These are phyloP conservation scores for Flaveria bidentis DNA, from an alignment of 129 eudicot species.

Conservation along the genomic window DNA sequence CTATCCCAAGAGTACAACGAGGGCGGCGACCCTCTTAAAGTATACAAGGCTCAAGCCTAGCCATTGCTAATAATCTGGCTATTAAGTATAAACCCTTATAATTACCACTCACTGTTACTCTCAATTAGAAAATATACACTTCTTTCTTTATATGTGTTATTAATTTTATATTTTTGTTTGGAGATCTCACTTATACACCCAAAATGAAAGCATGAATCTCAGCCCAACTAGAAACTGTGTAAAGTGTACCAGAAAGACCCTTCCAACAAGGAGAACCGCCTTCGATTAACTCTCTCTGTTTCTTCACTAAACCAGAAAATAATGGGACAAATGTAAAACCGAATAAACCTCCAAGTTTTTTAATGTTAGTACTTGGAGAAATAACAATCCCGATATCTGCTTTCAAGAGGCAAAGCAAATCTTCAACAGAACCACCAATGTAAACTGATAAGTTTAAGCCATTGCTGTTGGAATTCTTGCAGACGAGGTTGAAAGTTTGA, in stretches of 20 bases:
- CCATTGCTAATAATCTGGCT: constrained; percentile 46
- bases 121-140: constrained; percentile 22
- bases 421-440: constrained; percentile 65
- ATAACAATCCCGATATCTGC: constrained; percentile 67
- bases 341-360: constrained; percentile 45
- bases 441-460: constrained; percentile 43
- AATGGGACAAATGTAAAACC: constrained; percentile 62
- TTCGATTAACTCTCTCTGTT: constrained; percentile 50
- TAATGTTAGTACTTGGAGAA: constrained; percentile 44
- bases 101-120: constrained; percentile 26
- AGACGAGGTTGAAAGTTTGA: constrained; percentile 41
- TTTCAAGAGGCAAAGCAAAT: constrained; percentile 51
- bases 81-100: constrained; percentile 26
- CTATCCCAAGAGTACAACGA: constrained; percentile 1
- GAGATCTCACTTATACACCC: constrained; percentile 37
- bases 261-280: constrained; percentile 41
- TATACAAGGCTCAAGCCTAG: constrained; percentile 38
- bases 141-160: background rate
- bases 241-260: constrained; percentile 47
- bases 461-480: constrained; percentile 11
- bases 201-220: constrained; percentile 57
- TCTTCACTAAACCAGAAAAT: constrained; percentile 55
- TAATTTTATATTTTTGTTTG: background rate
- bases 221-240: constrained; percentile 70
- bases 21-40: constrained; percentile 26